Evolutionary conservation across 768 basidiomycete genomes (phyloP), one percentile per base, ranked within the genome.

Genomic region (Phaeotremella fagi): DNA sequence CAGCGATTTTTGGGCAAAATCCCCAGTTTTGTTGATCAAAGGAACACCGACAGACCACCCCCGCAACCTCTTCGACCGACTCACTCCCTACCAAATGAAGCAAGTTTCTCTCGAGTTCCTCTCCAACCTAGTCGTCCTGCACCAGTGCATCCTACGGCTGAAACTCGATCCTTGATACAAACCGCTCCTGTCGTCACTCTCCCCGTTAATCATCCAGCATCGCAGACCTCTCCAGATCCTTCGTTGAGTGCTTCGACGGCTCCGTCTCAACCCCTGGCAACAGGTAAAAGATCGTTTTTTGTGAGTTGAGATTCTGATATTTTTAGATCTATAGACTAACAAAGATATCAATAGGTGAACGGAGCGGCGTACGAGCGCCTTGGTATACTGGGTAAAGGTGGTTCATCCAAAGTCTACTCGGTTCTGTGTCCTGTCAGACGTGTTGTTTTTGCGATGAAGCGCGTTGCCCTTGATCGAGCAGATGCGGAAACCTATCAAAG

Each of bases 361-460:
- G 87, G 84, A 71, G 86, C 83, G 64, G 74, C 80, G 0, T 97
- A 97, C 59, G 85, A 85, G 25, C 84, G 89, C 1, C 80, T 97
- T 2, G 88, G 90, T 68, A 79, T 88, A 76, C 84, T 98, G 50
- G 94, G 94, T 35, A 88, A 85, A 66, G 94, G 94, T 37, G 94
- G 94, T 0, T 86, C 90, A 7, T 95, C 91, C n/a, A 86, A 88
- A 44, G 94, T 99, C 35, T 99, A 85, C 73, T 86, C 90, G 22
- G 91, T 95, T 6, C 79, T 97, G 70, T 87, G 82, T 68, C 77
- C 80, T 35, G 77, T 80, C 42, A 87, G 82, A 28, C 66, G 68
- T 62, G 85, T 87, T 66, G 79, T 98, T 29, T 90, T 82, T 65
- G 94, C 94, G 9, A 81, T 99, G 70, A 99, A 99, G 73, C 84